Evolutionary conservation across 768 basidiomycete species (phyloP).

Genomic region (Trametes cingulata): DNA sequence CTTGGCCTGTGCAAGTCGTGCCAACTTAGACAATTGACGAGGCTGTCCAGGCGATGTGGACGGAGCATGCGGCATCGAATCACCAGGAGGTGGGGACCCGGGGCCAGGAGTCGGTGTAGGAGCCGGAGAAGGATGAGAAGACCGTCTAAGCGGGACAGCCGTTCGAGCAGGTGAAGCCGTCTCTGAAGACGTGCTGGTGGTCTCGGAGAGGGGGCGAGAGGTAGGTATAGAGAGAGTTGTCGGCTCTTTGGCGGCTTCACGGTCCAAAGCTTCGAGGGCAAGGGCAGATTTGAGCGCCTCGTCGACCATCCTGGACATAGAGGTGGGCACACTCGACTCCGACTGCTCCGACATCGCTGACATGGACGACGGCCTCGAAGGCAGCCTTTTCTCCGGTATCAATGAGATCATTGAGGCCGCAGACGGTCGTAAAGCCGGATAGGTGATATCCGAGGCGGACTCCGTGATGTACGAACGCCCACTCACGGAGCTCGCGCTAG

Average conservation of each 20-base stretch:
- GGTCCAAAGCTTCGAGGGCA: conserved; percentile 57
- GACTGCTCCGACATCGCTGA: conserved; percentile 55
- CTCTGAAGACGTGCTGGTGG: conserved; percentile 2
- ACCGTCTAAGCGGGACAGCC: background rate
- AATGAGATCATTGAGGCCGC: conserved; percentile 47
- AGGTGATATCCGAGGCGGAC: conserved; percentile 69
- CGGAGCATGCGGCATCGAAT: background rate
- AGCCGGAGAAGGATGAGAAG: background rate
- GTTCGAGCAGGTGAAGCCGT: background rate
- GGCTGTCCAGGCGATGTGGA: conserved; percentile 4
- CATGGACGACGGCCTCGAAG: conserved; percentile 47
- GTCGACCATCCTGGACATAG: conserved; percentile 60
- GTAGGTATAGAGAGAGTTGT: conserved; percentile 3
- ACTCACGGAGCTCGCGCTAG: conserved; percentile 46
- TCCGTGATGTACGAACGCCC: conserved; percentile 54
- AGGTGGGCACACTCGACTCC: conserved; percentile 38
- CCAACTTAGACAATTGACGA: conserved; percentile 63
- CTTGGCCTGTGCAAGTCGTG: conserved; percentile 69
- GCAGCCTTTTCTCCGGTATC: conserved; percentile 9
- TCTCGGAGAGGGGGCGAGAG: conserved; percentile 6
- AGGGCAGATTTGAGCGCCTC: conserved; percentile 71
- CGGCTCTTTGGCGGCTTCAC: background rate
- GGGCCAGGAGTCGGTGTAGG: background rate
- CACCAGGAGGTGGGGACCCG: background rate
- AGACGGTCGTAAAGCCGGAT: conserved; percentile 69